A percentile compares a stretch with the other conserved stretches of the same genome.
These are phyloP conservation scores for Saccharomycopsis fibuligera DNA, from an alignment of 805 yeast genomes.

Conservation along the genomic window DNA sequence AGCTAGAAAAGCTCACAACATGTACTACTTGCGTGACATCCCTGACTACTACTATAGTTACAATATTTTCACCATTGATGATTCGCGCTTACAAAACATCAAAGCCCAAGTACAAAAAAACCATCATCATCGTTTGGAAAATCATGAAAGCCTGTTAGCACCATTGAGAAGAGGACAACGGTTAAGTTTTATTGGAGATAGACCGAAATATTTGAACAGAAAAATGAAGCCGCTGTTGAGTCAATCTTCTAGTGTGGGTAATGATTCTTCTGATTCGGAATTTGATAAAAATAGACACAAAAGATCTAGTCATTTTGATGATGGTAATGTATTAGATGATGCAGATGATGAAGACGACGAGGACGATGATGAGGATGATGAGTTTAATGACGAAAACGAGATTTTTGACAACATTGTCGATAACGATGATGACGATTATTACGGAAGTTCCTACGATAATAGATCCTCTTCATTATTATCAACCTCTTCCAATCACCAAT, in stretches of 20 bases:
- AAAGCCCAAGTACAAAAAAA: background rate
- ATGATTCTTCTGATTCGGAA: conserved; percentile 2
- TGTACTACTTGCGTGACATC: background rate
- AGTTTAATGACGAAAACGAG: conserved; percentile 4
- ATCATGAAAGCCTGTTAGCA: no score
- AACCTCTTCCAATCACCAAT: background rate
- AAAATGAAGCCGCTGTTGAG: background rate
- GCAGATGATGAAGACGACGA: conserved; percentile 5
- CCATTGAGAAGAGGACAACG: background rate
- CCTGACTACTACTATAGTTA: conserved; percentile 9
- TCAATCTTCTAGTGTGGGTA: background rate
- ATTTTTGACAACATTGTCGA: background rate
- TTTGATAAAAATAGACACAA: background rate
- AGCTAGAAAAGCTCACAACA: conserved; percentile 4
- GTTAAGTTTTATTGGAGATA: background rate
- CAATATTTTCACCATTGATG: background rate
- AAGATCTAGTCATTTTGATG: background rate
- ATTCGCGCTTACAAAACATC: background rate
- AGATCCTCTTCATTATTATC: background rate
- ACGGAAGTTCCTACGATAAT: background rate
- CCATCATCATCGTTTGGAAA: background rate
- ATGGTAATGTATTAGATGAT: background rate
- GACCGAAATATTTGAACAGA: background rate
- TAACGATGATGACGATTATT: conserved; percentile 4
- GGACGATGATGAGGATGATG: conserved; percentile 2